Evolutionary conservation across 305 asterid genomes (phyloP), one percentile per base, ranked within the genome.

Genomic region (Euphrasia arctica): DNA sequence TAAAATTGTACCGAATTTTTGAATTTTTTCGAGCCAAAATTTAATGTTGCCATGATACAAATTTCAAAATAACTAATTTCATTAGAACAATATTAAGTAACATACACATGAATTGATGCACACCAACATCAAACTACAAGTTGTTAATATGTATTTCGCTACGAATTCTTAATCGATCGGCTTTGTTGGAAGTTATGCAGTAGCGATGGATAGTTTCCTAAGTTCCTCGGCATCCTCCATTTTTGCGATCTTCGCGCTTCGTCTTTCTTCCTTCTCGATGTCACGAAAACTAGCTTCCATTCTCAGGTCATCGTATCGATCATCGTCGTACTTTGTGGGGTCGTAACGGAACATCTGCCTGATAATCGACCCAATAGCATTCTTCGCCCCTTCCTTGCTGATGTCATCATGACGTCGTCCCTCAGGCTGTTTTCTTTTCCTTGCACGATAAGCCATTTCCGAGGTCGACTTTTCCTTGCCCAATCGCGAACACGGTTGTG

Each of bases 241-340:
- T 22, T 11, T 62, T 0, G 73, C 66, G 2, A 63, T 54, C 34
- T 63, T 72, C 0, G 66, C 14, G 9, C 63, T 64, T 7, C 60
- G 54, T 10, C 63, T 62, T 60, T 71, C 75, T 59, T 71, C 75
- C 42, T 42, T 71, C 67, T 64, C 43, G n/a, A 71, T 65, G 51
- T 71, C 70, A 15, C 28, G 66, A 41, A 65, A 71, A 15, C 41
- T 50, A 58, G 70, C 49, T 50, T 58, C 59, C 75, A 71, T 71
- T 4, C 5, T 7, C 22, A 29, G 5, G 10, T 50, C 66, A 3
- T 36, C 52, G 12, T 14, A 22, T 41, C 50, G 5, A 25, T 25
- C 27, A 3, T 9, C 66, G 10, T 58, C 62, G 51, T 32, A 70
- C 41, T 39, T 50, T 28, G 48, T 48, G 2, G 75, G 75, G 42